These are phyloP conservation scores for Chamaecyparis obtusa DNA, from an alignment of 75 land plant species.

Conservation along the genomic window DNA sequence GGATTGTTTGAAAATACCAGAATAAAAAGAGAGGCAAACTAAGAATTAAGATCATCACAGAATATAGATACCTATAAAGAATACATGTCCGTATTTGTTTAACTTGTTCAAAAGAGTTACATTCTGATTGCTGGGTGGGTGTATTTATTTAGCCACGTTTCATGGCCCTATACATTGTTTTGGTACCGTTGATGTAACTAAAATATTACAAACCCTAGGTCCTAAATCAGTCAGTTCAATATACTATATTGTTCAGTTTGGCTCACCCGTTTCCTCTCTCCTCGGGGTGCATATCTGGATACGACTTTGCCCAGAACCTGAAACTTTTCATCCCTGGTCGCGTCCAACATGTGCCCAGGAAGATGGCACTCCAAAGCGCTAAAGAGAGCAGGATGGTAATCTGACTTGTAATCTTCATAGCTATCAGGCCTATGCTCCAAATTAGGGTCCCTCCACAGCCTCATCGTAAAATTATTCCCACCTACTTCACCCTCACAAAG, in stretches of 20 bases:
- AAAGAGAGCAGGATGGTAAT: conserved; percentile 44
- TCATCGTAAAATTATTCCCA: background rate
- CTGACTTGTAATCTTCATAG: conserved; percentile 40
- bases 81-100: background rate
- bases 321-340: conserved; percentile 34
- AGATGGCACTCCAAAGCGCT: conserved; percentile 46
- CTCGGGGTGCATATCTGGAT: conserved; percentile 42
- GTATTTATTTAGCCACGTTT: background rate
- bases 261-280: conserved; percentile 41
- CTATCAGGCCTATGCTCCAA: conserved; percentile 31
- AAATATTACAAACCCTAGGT: background rate
- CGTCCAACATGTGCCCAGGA: conserved; percentile 23
- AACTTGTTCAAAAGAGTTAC: background rate
- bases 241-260: background rate
- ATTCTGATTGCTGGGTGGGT: background rate
- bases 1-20: background rate
- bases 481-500: background rate
- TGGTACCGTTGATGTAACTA: background rate
- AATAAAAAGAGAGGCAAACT: background rate
- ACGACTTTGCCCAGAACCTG: conserved; percentile 28
- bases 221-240: background rate
- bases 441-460: conserved; percentile 31
- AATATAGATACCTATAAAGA: background rate
- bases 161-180: background rate
- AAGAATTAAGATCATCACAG: background rate